These are phyloP conservation scores for Pleurotus salmoneostramineus DNA, from an alignment of 768 basidiomycete genomes.

Conservation along the genomic window DNA sequence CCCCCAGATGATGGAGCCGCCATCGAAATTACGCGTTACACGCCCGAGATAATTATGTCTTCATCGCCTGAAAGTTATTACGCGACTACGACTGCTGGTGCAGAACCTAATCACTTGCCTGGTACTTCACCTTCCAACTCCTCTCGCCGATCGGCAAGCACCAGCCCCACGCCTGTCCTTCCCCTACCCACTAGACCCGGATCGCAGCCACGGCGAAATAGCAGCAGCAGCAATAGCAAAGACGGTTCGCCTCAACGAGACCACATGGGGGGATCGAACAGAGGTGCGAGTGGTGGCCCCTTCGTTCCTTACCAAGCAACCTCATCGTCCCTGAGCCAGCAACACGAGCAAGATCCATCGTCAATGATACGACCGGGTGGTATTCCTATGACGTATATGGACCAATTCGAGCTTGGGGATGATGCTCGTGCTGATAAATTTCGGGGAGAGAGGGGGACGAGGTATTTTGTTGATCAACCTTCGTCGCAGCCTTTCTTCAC, in stretches of 20 bases:
- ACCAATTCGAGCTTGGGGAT: no score
- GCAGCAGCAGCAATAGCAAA: no score
- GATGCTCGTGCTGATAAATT: no score
- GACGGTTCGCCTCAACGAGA: not conserved
- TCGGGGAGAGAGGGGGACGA: no score
- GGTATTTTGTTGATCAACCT: no score
- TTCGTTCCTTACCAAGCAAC: constrained; percentile 1
- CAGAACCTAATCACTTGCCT: not conserved
- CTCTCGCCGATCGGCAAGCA: constrained; percentile 7
- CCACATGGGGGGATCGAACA: not conserved
- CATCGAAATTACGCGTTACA: not conserved
- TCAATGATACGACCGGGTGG: constrained; percentile 1
- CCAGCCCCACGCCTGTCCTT: not conserved
- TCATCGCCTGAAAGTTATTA: not conserved
- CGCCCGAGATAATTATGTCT: constrained; percentile 1
- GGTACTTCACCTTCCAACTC: not conserved
- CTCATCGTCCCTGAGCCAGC: not conserved
- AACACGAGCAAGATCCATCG: constrained; percentile 8
- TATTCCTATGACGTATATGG: no score
- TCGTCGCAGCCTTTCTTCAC: no score
- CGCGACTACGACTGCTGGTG: not conserved
- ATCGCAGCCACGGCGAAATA: constrained; percentile 5
- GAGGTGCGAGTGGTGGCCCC: not conserved
- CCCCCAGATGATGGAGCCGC: not conserved
- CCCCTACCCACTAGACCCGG: not conserved